A percentile compares a stretch with the other conserved stretches of the same genome.
These are phyloP conservation scores for Collybiopsis confluens DNA, from an alignment of 768 basidiomycete species.

Conservation along the genomic window DNA sequence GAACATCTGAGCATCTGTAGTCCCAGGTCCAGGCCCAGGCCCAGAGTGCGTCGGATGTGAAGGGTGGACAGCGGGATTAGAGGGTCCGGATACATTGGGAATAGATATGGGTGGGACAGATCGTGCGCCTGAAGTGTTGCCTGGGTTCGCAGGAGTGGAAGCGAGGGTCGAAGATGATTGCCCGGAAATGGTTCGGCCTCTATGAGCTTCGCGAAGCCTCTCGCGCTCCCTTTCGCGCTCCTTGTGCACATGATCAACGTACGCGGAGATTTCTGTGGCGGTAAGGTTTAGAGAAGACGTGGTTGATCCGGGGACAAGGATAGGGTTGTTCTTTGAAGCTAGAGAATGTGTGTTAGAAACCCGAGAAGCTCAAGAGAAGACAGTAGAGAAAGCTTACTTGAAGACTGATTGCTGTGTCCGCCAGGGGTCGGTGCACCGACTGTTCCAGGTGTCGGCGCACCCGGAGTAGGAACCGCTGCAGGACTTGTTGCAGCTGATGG, in stretches of 20 bases:
- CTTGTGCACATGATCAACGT: slow-evolving; percentile 70
- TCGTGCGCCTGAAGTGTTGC: neutral
- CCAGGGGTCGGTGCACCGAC: neutral
- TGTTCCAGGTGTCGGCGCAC: slow-evolving; percentile 1
- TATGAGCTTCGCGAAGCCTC: slow-evolving; percentile 55
- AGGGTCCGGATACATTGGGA: neutral
- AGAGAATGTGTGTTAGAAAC: neutral
- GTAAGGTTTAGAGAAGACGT: slow-evolving; percentile 34
- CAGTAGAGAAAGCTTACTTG: neutral
- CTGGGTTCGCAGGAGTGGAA: slow-evolving; percentile 19
- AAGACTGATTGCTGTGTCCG: neutral
- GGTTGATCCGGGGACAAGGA: slow-evolving; percentile 27
- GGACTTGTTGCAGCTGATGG: slow-evolving; percentile 15
- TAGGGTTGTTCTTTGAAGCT: slow-evolving; percentile 5
- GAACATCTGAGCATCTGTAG: slow-evolving; percentile 11
- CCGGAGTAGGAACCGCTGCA: slow-evolving; percentile 13
- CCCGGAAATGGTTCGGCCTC: slow-evolving; percentile 28
- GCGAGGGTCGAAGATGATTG: slow-evolving; percentile 9
- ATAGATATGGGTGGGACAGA: slow-evolving; percentile 5
- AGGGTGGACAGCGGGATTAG: neutral
- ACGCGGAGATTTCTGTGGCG: slow-evolving; percentile 59
- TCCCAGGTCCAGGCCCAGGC: neutral
- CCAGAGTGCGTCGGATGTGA: neutral
- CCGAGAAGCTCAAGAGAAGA: neutral
- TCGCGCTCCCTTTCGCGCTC: slow-evolving; percentile 80